Evolutionary conservation across 2,329 filamentous ascomycete genomes (phyloP), one percentile per base, ranked within the genome.

Genomic region (Penicillium oxalicum): DNA sequence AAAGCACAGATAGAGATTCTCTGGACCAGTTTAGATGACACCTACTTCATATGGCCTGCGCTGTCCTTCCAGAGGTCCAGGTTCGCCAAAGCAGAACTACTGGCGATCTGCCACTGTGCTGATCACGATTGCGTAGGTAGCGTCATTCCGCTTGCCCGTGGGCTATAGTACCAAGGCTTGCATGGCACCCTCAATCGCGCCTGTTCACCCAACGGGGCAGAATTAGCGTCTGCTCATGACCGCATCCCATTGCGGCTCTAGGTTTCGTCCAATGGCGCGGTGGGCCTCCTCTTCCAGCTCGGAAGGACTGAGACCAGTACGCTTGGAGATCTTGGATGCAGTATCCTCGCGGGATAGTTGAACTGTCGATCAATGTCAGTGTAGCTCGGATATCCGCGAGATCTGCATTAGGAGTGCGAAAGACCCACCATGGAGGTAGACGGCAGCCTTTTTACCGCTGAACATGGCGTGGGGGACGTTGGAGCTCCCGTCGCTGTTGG

Each of bases 391-490:
- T 2, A 13, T 13, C 1, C 2, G 2, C n/a, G 25, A 3, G 9
- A 24, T 25, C 5, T 5, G 0, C n/a, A 5, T 1, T 11, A 2
- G 11, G 8, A 32, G 29, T 7, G n/a, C 7, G 11, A 13, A 5
- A 13, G 13, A 2, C 27, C 9, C 38, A 45, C 43, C 63, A 54
- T 84, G 81, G 4, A 81, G 50, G 42, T 67, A 80, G 1, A 84
- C 79, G 4, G 77, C 80, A 0, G 79, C 70, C 28, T 74, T 64
- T 71, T 84, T 84, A 2, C 80, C 81, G 9, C 69, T 77, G 58
- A 71, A 83, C 57, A 84, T 73, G 0, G 81, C 81, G 52, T 83
- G 80, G 0, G 79, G 79, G 0, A 83, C 75, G 53, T 83, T 84
- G 3, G 79, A 82, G 7, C 71, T 68, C n/a, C 76, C 76, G 45